phyloP scores from a whole-genome alignment of 768 basidiomycete genomes.

The Trametes punicea region DNA sequence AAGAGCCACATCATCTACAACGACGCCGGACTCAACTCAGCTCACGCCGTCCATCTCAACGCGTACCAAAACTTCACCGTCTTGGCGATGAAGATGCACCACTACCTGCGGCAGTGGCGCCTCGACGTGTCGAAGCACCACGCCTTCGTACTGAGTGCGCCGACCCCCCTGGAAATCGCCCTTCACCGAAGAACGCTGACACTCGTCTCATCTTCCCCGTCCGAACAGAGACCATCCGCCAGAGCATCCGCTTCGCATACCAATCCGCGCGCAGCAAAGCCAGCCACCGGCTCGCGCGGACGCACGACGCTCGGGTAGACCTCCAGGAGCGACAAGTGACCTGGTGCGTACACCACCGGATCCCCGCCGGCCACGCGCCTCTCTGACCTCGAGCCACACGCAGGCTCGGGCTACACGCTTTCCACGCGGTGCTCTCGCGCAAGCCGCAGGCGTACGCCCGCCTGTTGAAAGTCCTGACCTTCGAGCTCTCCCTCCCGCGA shows the following conservation, averaged over 20 bases:
- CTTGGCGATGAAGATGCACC: constrained; percentile 82
- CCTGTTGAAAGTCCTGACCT: constrained; percentile 46
- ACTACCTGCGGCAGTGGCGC: constrained; percentile 69
- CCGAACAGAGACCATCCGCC: constrained; percentile 54
- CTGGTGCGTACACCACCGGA: constrained; percentile 71
- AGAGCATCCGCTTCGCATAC: constrained; percentile 56
- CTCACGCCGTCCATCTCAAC: constrained; percentile 65
- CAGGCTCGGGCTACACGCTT: constrained; percentile 86
- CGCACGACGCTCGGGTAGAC: constrained; percentile 37
- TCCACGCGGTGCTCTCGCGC: constrained; percentile 57
- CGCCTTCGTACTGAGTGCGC: constrained; percentile 55
- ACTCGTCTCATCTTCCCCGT: too few relatives aligned
- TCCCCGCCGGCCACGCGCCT: constrained; percentile 1
- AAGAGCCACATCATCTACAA: constrained; percentile 79
- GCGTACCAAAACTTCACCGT: constrained; percentile 84
- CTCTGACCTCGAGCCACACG: neutral
- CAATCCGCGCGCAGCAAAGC: constrained; percentile 48
- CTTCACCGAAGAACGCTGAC: neutral
- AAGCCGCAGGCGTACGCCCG: constrained; percentile 48
- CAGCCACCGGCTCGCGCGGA: constrained; percentile 37
- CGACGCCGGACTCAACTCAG: constrained; percentile 67
- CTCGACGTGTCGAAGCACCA: constrained; percentile 40
- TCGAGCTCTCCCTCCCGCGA: constrained; percentile 48
- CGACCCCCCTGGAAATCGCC: neutral
- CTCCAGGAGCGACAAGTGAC: constrained; percentile 49